Base-by-base conservation (phyloP, 768 basidiomycete genomes). In the Rhizopogon rudus region DNA sequence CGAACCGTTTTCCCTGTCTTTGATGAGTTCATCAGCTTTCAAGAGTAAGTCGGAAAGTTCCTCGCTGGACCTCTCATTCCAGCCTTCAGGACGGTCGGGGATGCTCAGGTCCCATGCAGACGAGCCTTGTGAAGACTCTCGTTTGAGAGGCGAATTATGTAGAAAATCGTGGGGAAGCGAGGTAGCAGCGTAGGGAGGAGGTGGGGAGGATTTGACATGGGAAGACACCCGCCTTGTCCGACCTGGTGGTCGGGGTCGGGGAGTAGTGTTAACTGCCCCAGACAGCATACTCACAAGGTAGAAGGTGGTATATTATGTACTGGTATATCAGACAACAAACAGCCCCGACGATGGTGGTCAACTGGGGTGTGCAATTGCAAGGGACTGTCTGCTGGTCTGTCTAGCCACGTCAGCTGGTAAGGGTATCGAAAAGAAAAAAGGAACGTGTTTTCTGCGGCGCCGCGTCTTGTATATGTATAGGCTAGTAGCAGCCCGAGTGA, bases 1-100 rank as follows among this genome's bases (percentile, higher is more conserved):
- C 83, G 49, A 65, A 88, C 91, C 90, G 59, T 79, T 80, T 71
- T 89, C 90, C 40, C 91, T 77, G 56, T 84, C 82, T 65, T 83
- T 86, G 60, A 93, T 91, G 46, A 92, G 74, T 56, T 75, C 82
- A 59, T 87, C 86, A 0, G 90, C 91, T 65, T 85, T 84, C 44
- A 82, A 71, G 37, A 93, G 77, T 42, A 93, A 74, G 42, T 79
- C 78, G 4, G 83, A 77, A 44, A 93, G 77, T 61, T 91, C 88
- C 62, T 87, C 88, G 40, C 82, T 77, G n/a, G 87, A 88, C 63
- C 74, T 80, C 59, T 85, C 86, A 56, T 78, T 75, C 85, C 84
- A 83, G 22, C 77, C 75, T 25, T 76, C 71, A 20, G 68, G 60
- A 49, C 56, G 61, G 51, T 39, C 56, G 60, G 6, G 59, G 56